Evolutionary conservation across 2,329 filamentous ascomycete species (phyloP).

Genomic region (Trichoderma sp.): DNA sequence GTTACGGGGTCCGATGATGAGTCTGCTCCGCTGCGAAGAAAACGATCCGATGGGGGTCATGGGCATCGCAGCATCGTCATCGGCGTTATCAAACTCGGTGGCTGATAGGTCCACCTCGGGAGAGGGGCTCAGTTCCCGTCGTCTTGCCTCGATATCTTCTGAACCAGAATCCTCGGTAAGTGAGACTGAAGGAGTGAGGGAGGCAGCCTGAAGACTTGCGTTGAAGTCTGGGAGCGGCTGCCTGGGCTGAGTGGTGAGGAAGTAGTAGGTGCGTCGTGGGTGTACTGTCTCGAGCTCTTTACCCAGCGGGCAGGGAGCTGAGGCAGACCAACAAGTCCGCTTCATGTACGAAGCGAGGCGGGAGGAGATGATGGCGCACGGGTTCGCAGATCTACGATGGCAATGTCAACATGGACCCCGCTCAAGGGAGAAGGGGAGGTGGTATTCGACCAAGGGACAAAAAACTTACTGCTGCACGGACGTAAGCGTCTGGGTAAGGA

Average conservation of each 20-base stretch:
- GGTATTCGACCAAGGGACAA: conserved; percentile 11
- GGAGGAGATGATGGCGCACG: conserved; percentile 91
- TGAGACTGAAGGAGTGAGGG: conserved; percentile 82
- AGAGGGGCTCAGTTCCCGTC: conserved; percentile 76
- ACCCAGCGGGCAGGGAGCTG: conserved; percentile 79
- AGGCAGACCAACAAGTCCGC: conserved; percentile 73
- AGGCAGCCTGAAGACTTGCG: conserved; percentile 41
- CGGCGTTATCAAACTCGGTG: conserved; percentile 75
- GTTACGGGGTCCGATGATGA: conserved; percentile 52
- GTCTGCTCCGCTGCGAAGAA: conserved; percentile 45
- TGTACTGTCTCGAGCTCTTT: conserved; percentile 92
- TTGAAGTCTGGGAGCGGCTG: conserved; percentile 65
- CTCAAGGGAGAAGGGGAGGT: background rate
- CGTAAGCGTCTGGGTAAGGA: conserved; percentile 71
- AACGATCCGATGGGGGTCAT: conserved; percentile 63
- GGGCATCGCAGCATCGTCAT: conserved; percentile 58
- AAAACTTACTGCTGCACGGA: conserved; percentile 84
- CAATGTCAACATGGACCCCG: conserved; percentile 28
- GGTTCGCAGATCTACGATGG: conserved; percentile 78
- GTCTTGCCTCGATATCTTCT: conserved; percentile 68
- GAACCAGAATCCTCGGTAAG: conserved; percentile 48
- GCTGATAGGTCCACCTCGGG: conserved; percentile 90
- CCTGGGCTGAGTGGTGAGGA: conserved; percentile 81
- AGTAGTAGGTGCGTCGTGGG: conserved; percentile 94
- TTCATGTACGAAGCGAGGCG: conserved; percentile 87